These are phyloP conservation scores for Rhodotorula toruloides DNA, from an alignment of 768 basidiomycete genomes.

Conservation along the genomic window DNA sequence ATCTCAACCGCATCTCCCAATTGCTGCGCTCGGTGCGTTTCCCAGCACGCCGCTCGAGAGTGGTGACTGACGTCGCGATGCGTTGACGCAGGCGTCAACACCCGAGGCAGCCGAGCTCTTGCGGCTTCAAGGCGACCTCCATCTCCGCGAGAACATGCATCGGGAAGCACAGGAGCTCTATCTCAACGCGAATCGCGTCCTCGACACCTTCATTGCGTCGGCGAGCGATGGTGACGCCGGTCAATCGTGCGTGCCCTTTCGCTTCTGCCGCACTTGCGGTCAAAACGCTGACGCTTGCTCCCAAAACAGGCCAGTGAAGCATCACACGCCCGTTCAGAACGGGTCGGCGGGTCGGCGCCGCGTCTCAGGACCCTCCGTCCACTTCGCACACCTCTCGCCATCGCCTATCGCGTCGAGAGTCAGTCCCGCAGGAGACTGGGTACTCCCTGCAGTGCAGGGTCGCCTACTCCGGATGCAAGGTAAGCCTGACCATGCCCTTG, in stretches of 20 bases:
- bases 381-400: slow-evolving; percentile 1
- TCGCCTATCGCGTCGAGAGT: background rate
- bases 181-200: slow-evolving; percentile 24
- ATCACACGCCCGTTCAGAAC: slow-evolving; percentile 5
- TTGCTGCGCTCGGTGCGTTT: slow-evolving; percentile 50
- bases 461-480: slow-evolving; percentile 32
- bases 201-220: slow-evolving; percentile 16
- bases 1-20: slow-evolving; percentile 54
- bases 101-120: slow-evolving; percentile 26
- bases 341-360: background rate
- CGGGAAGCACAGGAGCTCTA: slow-evolving; percentile 7
- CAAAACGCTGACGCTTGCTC: too few relatives aligned
- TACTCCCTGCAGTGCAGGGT: slow-evolving; percentile 15
- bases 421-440: background rate
- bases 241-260: background rate
- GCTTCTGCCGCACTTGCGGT: too few relatives aligned
- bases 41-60: slow-evolving; percentile 47
- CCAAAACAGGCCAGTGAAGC: slow-evolving; percentile 8
- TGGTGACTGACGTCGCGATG: slow-evolving; percentile 43
- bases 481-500: slow-evolving; percentile 51
- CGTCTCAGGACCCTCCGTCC: background rate
- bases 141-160: slow-evolving; percentile 6
- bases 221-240: slow-evolving; percentile 13
- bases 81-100: slow-evolving; percentile 56
- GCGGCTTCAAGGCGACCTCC: slow-evolving; percentile 22